Evolutionary conservation across 177 flowering plant species (phyloP), one percentile per base, ranked within the genome.

Genomic region (Vitis hybrid): DNA sequence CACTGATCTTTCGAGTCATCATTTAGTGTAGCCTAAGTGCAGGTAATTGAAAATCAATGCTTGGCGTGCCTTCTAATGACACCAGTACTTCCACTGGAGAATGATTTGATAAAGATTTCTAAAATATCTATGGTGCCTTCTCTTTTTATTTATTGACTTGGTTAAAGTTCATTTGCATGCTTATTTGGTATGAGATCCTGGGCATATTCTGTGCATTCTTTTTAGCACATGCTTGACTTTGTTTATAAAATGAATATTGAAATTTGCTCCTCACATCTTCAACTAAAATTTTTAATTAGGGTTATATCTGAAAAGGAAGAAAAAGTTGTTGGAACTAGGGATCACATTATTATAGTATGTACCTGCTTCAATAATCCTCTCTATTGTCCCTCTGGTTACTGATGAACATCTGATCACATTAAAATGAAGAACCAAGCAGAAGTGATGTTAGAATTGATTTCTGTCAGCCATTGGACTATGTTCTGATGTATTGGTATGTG

Each of bases 21-120:
- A 38, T 38, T 38, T 38, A 5, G 7, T 38, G 47, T 5, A 38
- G 1, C 47, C 47, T 38, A 50, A 38, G 7, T 47, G 13, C 18
- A 2, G 0, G 54, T 15, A 15, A 44, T 64, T 14, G 44, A 20
- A 51, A 11, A 65, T 51, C 20, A 31, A 19, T 4, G 24, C 12
- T 64, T 1, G 20, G 22, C 12, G 31, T 65, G 67, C 56, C 24
- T 24, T 50, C 67, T 56, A 65, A 51, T 56, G 22, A 50, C 56
- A 22, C 17, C 22, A 19, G 54, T 5, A 55, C 58, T 53, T 50
- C 52, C 55, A 62, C 33, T 65, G 52, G 17, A 20, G 11, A 51
- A 65, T 65, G 13, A 19, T 33, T 18, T 50, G 57, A 1, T 65
- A 38, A 47, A 64, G 51, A 65, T 65, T 15, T 17, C 56, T 65